Conservation (phyloP, 306 rosid genomes). For the Comarum palustre region DNA sequence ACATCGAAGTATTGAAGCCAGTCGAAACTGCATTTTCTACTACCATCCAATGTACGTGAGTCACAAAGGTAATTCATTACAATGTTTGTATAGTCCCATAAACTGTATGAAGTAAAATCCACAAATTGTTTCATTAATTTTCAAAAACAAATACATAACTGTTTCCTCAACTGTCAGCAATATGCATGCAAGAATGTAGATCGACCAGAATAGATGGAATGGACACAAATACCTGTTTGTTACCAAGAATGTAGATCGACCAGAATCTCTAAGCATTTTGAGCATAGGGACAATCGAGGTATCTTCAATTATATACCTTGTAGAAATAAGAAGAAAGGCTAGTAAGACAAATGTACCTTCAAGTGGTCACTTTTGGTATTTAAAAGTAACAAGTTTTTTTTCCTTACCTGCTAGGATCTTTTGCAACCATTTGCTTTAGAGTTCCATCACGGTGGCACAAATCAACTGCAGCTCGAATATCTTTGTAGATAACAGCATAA, state of each 20-base stretch:
- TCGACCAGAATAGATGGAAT: slow-evolving; percentile 42
- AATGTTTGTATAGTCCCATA: slow-evolving; percentile 93
- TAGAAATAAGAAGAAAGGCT: slow-evolving; percentile 12
- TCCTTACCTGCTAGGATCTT: slow-evolving; percentile 74
- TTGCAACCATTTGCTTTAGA: slow-evolving; percentile 93
- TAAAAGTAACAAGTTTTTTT: background rate
- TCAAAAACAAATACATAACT: background rate
- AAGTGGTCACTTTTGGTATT: background rate
- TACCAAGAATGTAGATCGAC: slow-evolving; percentile 8
- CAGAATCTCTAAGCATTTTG: slow-evolving; percentile 86
- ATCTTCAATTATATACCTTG: slow-evolving; percentile 83
- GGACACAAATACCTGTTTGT: no score
- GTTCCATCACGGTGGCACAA: slow-evolving; percentile 99
- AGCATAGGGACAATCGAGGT: slow-evolving; percentile 82
- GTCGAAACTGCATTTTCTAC: slow-evolving; percentile 50
- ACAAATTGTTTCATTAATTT: background rate
- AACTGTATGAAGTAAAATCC: slow-evolving; percentile 46
- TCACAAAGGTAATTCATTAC: slow-evolving; percentile 92
- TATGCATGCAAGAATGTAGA: no score
- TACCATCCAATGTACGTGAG: slow-evolving; percentile 40
- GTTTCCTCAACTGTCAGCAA: background rate
- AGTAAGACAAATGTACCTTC: slow-evolving; percentile 10
- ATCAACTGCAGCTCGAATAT: slow-evolving; percentile 98
- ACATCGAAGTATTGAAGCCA: slow-evolving; percentile 95
- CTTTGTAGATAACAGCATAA: slow-evolving; percentile 83